These are phyloP conservation scores for Melaleuca quinquenervia DNA, from an alignment of 345 rosid genomes.

Conservation along the genomic window DNA sequence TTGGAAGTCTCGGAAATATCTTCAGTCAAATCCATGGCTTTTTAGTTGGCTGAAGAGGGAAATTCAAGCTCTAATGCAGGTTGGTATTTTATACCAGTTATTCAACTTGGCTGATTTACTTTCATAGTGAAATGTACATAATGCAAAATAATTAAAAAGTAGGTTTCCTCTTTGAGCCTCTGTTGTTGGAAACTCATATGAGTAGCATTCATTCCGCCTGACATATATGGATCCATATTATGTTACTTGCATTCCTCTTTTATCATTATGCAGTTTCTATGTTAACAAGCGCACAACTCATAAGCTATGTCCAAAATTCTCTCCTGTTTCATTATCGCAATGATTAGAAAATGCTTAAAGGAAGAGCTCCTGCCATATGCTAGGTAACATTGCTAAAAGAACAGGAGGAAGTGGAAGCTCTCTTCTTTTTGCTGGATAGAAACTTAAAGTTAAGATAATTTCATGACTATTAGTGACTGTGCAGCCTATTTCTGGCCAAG, in stretches of 20 bases:
- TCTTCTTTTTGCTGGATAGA: fast-evolving
- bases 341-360: not conserved
- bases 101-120: not conserved
- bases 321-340: not conserved
- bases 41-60: constrained; percentile 73
- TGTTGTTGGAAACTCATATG: not conserved
- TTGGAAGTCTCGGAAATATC: constrained; percentile 63
- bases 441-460: not conserved
- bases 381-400: not conserved
- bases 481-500: not conserved
- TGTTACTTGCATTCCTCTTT: not conserved
- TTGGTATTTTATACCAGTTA: not conserved
- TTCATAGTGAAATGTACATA: not conserved
- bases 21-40: constrained; percentile 52
- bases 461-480: not conserved
- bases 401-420: not conserved
- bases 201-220: not conserved
- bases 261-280: not conserved
- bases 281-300: not conserved
- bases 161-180: not conserved
- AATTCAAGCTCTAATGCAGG: constrained; percentile 84
- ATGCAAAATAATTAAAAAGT: too few relatives aligned
- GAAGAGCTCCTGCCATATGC: not conserved
- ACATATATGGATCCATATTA: not conserved
- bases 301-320: not conserved